These are phyloP conservation scores for Plasmodium adleri DNA, from an alignment of 169 alveolate species.

Conservation along the genomic window DNA sequence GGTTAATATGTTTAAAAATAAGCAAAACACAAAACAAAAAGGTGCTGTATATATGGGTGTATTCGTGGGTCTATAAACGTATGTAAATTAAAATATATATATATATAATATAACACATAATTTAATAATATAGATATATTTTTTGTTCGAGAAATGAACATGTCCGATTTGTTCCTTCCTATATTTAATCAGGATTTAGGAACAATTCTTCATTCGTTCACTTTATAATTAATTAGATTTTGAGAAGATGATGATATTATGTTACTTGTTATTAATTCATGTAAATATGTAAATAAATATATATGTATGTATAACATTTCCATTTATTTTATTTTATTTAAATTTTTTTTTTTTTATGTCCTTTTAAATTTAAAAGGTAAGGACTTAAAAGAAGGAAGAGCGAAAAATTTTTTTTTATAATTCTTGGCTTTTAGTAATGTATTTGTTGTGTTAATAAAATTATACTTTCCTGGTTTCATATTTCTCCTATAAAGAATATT, in stretches of 20 bases:
- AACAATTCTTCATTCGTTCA: conserved; percentile 77
- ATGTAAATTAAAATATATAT: too few species aligned
- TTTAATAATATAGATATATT: too few species aligned
- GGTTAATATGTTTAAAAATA: background rate
- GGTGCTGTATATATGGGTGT: too few species aligned
- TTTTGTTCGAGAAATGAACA: conserved; percentile 22
- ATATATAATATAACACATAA: too few species aligned
- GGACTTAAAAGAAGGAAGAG: conserved; percentile 9
- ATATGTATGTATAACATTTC: too few species aligned
- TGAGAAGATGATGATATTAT: conserved; percentile 15
- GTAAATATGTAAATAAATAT: too few species aligned
- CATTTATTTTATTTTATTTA: background rate
- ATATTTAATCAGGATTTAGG: conserved; percentile 37
- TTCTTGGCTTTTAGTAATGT: conserved; percentile 17
- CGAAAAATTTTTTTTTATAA: background rate
- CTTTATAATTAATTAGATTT: background rate
- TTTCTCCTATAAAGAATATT: conserved; percentile 43
- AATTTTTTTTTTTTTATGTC: conserved; percentile 8
- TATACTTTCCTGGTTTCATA: background rate
- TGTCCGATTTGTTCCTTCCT: conserved; percentile 76
- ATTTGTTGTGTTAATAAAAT: conserved; percentile 28
- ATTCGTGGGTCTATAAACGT: too few species aligned
- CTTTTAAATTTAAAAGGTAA: conserved; percentile 21
- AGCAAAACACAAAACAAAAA: background rate
- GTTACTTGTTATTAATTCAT: background rate